phyloP scores from a whole-genome alignment of 2,329 filamentous ascomycete genomes.

The Fusarium neocosmosporiellum region DNA sequence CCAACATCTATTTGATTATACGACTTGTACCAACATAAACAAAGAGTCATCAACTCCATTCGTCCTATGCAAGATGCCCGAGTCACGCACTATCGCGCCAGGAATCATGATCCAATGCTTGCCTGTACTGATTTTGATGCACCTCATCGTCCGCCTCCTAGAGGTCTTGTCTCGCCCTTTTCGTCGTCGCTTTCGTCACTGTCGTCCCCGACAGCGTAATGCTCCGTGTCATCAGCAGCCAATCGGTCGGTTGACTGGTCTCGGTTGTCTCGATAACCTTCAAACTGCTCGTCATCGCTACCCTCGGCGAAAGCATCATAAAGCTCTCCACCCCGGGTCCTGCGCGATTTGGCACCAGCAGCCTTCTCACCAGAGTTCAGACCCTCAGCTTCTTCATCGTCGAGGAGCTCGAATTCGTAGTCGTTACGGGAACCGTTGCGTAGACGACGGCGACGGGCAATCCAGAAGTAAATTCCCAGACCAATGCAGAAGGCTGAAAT shows the following conservation, averaged over 20 bases:
- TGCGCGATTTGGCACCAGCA: conserved; percentile 57
- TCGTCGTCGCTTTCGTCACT: conserved; percentile 56
- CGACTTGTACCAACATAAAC: conserved; percentile 24
- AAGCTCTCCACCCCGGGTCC: conserved; percentile 82
- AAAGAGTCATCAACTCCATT: conserved; percentile 36
- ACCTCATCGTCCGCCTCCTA: conserved; percentile 33
- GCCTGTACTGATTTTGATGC: not conserved
- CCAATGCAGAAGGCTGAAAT: conserved; percentile 86
- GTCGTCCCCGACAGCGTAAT: conserved; percentile 64
- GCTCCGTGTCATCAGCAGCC: conserved; percentile 52
- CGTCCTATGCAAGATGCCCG: conserved; percentile 36
- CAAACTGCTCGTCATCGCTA: conserved; percentile 72
- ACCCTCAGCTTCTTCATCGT: conserved; percentile 78
- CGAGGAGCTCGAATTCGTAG: conserved; percentile 95
- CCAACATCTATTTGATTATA: conserved; percentile 34
- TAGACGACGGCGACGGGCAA: conserved; percentile 81
- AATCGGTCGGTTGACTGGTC: conserved; percentile 50
- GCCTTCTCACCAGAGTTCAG: conserved; percentile 61
- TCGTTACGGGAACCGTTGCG: conserved; percentile 80
- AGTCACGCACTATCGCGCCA: not conserved
- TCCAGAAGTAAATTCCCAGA: conserved; percentile 83
- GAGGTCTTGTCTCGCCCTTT: conserved; percentile 40
- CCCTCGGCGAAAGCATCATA: conserved; percentile 98
- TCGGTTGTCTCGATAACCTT: conserved; percentile 56
- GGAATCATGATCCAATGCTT: conserved; percentile 1